These are phyloP conservation scores for Cicer judaicum DNA, from an alignment of 306 rosid species.

Conservation along the genomic window DNA sequence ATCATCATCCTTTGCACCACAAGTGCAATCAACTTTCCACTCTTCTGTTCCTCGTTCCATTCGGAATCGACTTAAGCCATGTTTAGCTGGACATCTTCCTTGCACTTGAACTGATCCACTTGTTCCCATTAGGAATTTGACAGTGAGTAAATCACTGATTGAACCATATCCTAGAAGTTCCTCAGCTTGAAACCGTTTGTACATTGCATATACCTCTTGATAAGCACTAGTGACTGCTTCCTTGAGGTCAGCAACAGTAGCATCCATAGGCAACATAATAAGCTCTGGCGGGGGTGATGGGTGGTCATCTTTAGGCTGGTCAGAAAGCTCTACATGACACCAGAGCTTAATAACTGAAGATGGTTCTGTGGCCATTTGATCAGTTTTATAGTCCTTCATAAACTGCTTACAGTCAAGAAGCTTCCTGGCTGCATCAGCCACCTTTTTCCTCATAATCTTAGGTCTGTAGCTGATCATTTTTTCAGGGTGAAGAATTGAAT, in stretches of 20 bases:
- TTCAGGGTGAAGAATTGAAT: conserved; percentile 63
- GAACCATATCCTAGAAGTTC: conserved; percentile 57
- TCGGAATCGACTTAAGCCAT: conserved; percentile 61
- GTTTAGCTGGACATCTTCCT: conserved; percentile 61
- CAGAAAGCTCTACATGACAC: conserved; percentile 71
- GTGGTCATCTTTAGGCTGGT: conserved; percentile 58
- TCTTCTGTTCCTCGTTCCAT: conserved; percentile 73
- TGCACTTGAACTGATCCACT: conserved; percentile 51
- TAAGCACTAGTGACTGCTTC: conserved; percentile 54
- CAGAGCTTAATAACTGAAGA: conserved; percentile 51
- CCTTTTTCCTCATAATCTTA: conserved; percentile 40
- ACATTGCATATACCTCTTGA: conserved; percentile 77
- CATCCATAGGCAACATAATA: conserved; percentile 60
- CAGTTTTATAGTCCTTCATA: conserved; percentile 61
- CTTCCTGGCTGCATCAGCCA: conserved; percentile 65
- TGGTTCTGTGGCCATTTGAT: conserved; percentile 3
- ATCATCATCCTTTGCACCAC: conserved; percentile 81
- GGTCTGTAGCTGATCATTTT: conserved; percentile 54
- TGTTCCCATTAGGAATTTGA: conserved; percentile 61
- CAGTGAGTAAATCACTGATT: conserved; percentile 50
- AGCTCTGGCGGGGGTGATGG: conserved; percentile 66
- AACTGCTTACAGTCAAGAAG: conserved; percentile 82
- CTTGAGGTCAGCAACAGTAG: conserved; percentile 63
- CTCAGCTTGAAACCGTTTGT: conserved; percentile 63
- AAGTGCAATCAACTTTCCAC: conserved; percentile 74